Evolutionary conservation across 1,284 basidiomycete species (phyloP), one percentile per base, ranked within the genome.

Genomic region (Trametes polyzona): DNA sequence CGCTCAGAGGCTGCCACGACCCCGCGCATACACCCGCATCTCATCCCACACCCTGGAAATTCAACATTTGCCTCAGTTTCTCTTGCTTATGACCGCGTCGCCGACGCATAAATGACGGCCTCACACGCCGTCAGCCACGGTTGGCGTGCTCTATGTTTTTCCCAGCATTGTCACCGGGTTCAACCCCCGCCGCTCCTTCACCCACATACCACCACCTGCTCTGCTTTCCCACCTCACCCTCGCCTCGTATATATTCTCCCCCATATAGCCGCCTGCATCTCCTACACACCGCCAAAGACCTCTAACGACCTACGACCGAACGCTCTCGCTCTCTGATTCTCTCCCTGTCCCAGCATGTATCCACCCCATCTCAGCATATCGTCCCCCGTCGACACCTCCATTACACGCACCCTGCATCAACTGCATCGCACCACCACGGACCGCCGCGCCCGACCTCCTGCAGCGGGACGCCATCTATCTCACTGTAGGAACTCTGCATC

Each of bases 141-240:
- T 58, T 59, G 64, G 63, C 58, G 59, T 65, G 63, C 63, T 65
- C 61, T 63, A 66, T 68, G 52, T 62, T 62, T 60, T 68, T 66
- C 66, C 65, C 55, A 64, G 64, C 64, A 57, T 58, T 62, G 58
- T 63, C 63, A 65, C 62, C 65, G 66, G 66, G 66, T 68, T 68
- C 66, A 68, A 68, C 65, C 66, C 66, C 66, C 65, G 59, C 49
- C 41, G 43, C 57, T 59, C 59, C 43, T 59, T 61, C 16, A n/a
- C n/a, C n/a, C 35, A 33, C 42, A 40, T 43, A 36, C 17, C n/a
- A n/a, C n/a, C n/a, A n/a, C n/a, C n/a, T n/a, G n/a, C 35, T 46
- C 40, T 30, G n/a, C 36, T 30, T 30, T n/a, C 36, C 54, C 24
- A 21, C 30, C 27, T 19, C 29, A 41, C 36, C n/a, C 29, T 46